These are phyloP conservation scores for Saccharomyces paradoxus DNA, from an alignment of 805 yeast genomes.

Conservation along the genomic window DNA sequence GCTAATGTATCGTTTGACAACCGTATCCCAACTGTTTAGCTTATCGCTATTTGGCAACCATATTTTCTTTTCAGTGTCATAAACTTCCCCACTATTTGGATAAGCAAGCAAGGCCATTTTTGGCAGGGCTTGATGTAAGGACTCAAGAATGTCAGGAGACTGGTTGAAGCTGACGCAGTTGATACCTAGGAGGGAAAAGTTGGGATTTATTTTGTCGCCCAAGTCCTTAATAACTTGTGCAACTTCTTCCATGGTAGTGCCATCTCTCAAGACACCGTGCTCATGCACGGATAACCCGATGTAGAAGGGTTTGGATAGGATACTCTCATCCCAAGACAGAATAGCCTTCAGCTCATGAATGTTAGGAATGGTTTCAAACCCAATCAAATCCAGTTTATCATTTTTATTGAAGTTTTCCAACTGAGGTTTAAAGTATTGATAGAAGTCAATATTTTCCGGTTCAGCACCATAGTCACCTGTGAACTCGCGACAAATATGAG, in stretches of 20 bases:
- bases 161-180: slow-evolving; percentile 52
- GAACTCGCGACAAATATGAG: slow-evolving; percentile 60
- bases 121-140: slow-evolving; percentile 15
- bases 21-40: slow-evolving; percentile 32
- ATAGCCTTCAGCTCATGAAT: slow-evolving; percentile 47
- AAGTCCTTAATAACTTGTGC: slow-evolving; percentile 15
- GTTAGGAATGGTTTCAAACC: slow-evolving; percentile 68
- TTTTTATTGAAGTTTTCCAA: slow-evolving; percentile 43
- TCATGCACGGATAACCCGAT: slow-evolving; percentile 37
- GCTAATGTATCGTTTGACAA: slow-evolving; percentile 35
- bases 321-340: slow-evolving; percentile 31
- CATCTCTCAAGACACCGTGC: slow-evolving; percentile 39
- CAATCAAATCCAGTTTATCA: slow-evolving; percentile 46
- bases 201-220: slow-evolving; percentile 16
- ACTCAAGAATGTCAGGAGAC: slow-evolving; percentile 36
- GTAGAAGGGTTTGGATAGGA: slow-evolving; percentile 37
- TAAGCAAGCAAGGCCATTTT: slow-evolving; percentile 44
- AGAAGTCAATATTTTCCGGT: slow-evolving; percentile 24
- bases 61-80: slow-evolving; percentile 39
- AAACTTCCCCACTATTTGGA: slow-evolving; percentile 71
- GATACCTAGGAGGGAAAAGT: slow-evolving; percentile 50
- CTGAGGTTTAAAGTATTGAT: slow-evolving; percentile 28
- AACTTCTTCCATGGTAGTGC: slow-evolving; percentile 35
- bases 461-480: slow-evolving; percentile 50
- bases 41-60: slow-evolving; percentile 33